Evolutionary conservation across 179 eudicot species (phyloP).

Genomic region (Spinacia oleracea): DNA sequence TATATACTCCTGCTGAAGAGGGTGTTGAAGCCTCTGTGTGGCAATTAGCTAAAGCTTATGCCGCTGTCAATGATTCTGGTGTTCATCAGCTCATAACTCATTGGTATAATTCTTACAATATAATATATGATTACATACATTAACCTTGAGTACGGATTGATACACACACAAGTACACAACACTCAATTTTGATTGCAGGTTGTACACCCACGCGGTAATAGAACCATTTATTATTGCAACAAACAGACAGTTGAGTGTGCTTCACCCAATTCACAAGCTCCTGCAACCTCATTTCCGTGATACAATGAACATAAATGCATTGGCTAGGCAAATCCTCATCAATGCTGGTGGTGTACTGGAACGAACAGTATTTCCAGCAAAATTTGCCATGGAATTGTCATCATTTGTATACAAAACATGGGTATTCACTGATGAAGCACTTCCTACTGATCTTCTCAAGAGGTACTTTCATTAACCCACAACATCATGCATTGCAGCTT

Average conservation of each 20-base stretch:
- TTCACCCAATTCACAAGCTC: slow-evolving; percentile 79
- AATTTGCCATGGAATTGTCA: slow-evolving; percentile 70
- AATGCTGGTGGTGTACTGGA: slow-evolving; percentile 74
- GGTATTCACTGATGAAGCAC: slow-evolving; percentile 70
- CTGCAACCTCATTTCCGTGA: slow-evolving; percentile 77
- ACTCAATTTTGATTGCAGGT: slow-evolving; percentile 42
- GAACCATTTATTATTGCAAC: slow-evolving; percentile 79
- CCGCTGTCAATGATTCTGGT: slow-evolving; percentile 55
- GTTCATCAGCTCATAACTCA: slow-evolving; percentile 57
- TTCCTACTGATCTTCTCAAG: slow-evolving; percentile 70
- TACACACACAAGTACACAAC: background rate
- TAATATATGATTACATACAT: background rate
- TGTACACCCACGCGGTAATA: slow-evolving; percentile 68
- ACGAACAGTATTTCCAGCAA: slow-evolving; percentile 63
- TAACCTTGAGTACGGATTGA: background rate
- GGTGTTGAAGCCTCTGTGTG: slow-evolving; percentile 45
- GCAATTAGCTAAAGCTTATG: slow-evolving; percentile 56
- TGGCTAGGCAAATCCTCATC: slow-evolving; percentile 69
- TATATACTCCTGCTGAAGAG: slow-evolving; percentile 40
- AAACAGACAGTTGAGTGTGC: slow-evolving; percentile 70
- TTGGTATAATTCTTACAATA: slow-evolving; percentile 34
- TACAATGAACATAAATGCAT: slow-evolving; percentile 75
- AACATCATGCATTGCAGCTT: background rate
- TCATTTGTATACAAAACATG: slow-evolving; percentile 58
- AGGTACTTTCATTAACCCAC: slow-evolving; percentile 40